Evolutionary conservation across 1,284 basidiomycete genomes (phyloP).

Genomic region (Hymenochaete sp.): DNA sequence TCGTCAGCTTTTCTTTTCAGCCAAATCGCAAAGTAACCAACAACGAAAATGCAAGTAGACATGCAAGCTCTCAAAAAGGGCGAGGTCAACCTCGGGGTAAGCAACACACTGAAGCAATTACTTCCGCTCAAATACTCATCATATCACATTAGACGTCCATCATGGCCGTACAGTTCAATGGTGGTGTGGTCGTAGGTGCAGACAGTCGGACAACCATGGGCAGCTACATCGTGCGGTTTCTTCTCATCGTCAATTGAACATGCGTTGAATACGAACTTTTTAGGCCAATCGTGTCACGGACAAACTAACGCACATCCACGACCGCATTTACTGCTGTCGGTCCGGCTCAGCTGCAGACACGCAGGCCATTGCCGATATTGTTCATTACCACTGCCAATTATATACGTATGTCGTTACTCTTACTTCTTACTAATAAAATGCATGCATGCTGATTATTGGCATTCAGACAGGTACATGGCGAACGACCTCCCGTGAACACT

Average conservation of each 20-base stretch:
- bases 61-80: conserved; percentile 77
- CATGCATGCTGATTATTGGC: conserved; percentile 6
- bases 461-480: conserved; percentile 61
- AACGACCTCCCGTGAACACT: conserved; percentile 70
- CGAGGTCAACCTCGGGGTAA: conserved; percentile 90
- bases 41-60: conserved; percentile 57
- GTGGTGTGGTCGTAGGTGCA: conserved; percentile 93
- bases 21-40: too few species aligned
- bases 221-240: conserved; percentile 83
- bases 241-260: not conserved
- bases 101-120: conserved; percentile 26
- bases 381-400: conserved; percentile 83
- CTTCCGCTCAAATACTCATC: conserved; percentile 1
- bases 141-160: conserved; percentile 77
- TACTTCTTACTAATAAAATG: not conserved
- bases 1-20: too few species aligned
- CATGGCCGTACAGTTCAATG: conserved; percentile 97
- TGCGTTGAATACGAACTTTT: conserved; percentile 5
- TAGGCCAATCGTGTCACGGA: conserved; percentile 98
- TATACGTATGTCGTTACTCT: conserved; percentile 43
- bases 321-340: conserved; percentile 98
- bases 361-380: conserved; percentile 91
- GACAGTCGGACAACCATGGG: conserved; percentile 97
- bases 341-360: conserved; percentile 98
- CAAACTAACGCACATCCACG: conserved; percentile 95